Evolutionary conservation across 805 yeast genomes (phyloP), one percentile per base, ranked within the genome.

Genomic region (Kodamaea sagamina): DNA sequence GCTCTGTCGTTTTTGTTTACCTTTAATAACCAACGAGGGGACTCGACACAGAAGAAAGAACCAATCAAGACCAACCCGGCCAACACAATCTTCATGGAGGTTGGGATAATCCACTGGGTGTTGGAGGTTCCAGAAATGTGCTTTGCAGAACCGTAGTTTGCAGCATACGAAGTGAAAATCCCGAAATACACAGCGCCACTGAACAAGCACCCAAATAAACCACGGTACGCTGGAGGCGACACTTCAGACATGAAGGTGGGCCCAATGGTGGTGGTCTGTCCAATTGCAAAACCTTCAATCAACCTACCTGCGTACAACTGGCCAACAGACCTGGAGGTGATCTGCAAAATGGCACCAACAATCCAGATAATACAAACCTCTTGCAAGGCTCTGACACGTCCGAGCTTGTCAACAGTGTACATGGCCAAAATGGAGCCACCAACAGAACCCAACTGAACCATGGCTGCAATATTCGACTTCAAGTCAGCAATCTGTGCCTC

Each of bases 91-190:
- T 57, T 57, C 41, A 57, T 32, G 10, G 58, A 51, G 12, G 53
- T 50, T 4, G 59, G 58, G 9, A 54, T 42, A 16, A 52, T 51
- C 61, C 60, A 55, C 25, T 55, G 61, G 4, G 44, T 43, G 28
- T 52, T 41, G 16, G 47, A 41, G 3, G 28, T 22, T 17, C 41
- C 39, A 9, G 53, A 41, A 31, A 55, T 44, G 42, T 56, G 61
- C 17, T 75, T 45, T 2, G 78, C 72, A 31, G 78, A 68, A 24
- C 81, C 84, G 53, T 75, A 79, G 52, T 75, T 68, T 21, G 55
- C 55, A 37, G 53, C 56, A 46, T 57, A 57, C 22, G 50, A 51
- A 8, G 51, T 22, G 46, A 55, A 49, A 26, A 56, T 50, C 22
- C 61, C 61, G 8, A 57, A 49, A 38, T 57, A 57, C 5, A 57